Evolutionary conservation across 768 basidiomycete genomes (phyloP).

Genomic region (Lactifluus rugatus): DNA sequence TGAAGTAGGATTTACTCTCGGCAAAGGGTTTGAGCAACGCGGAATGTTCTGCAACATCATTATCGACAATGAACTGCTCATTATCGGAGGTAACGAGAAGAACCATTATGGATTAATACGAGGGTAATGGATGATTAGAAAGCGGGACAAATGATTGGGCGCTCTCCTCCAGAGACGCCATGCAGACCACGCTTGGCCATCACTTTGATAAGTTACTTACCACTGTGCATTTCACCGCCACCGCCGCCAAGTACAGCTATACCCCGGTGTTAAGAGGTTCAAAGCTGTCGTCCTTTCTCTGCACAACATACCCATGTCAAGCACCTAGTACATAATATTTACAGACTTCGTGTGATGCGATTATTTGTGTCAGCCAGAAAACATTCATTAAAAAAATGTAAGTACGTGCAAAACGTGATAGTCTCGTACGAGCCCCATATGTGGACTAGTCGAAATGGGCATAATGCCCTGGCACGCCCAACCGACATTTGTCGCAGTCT

Average conservation of each 20-base stretch:
- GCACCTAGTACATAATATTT: neutral
- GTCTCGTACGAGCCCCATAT: neutral
- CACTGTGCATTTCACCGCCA: too few species aligned
- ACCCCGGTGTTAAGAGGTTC: too few species aligned
- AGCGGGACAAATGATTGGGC: too few species aligned
- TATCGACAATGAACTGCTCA: constrained; percentile 88
- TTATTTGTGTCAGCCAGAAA: neutral
- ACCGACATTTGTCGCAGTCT: constrained; percentile 57
- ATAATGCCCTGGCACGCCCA: constrained; percentile 62
- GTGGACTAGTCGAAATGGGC: constrained; percentile 47
- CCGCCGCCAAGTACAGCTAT: too few species aligned
- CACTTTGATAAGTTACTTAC: too few species aligned
- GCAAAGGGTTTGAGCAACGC: constrained; percentile 99
- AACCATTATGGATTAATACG: constrained; percentile 41
- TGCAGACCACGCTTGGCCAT: too few species aligned
- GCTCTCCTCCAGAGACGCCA: too few species aligned
- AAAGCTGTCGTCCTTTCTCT: too few species aligned
- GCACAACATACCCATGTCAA: too few species aligned
- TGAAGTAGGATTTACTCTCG: constrained; percentile 49
- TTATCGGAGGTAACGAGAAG: constrained; percentile 90
- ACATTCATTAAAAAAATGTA: neutral
- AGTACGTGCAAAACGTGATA: neutral
- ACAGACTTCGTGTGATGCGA: neutral
- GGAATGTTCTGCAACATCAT: constrained; percentile 88
- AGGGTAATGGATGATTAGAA: too few species aligned